Evolutionary conservation across 768 basidiomycete genomes (phyloP).

Genomic region (Russula sp.): DNA sequence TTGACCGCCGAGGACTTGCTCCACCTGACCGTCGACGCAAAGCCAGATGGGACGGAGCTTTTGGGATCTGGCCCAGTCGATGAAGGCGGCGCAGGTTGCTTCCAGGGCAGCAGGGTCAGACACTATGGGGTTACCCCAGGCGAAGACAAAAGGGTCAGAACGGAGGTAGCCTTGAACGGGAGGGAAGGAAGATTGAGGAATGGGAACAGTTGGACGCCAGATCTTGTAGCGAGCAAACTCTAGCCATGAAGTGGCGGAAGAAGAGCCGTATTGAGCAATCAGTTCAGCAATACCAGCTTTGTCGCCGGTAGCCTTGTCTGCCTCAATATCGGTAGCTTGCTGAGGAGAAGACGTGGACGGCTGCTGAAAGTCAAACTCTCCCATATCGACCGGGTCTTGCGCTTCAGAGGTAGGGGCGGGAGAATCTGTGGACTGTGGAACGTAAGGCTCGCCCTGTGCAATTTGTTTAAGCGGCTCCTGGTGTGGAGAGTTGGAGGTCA

Average conservation of each 20-base stretch:
- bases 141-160: slow-evolving; percentile 35
- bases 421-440: background rate
- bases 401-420: background rate
- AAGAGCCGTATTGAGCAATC: slow-evolving; percentile 60
- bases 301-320: slow-evolving; percentile 11
- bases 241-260: slow-evolving; percentile 65
- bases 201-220: slow-evolving; percentile 59
- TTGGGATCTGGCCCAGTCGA: slow-evolving; percentile 36
- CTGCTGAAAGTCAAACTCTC: slow-evolving; percentile 12
- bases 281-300: slow-evolving; percentile 31
- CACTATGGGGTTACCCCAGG: slow-evolving; percentile 27
- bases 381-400: background rate
- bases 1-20: slow-evolving; percentile 42
- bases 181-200: slow-evolving; percentile 44
- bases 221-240: slow-evolving; percentile 44
- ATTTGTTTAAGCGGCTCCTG: background rate
- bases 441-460: background rate
- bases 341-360: slow-evolving; percentile 1
- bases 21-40: slow-evolving; percentile 48
- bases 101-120: slow-evolving; percentile 35
- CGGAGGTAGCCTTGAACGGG: slow-evolving; percentile 63
- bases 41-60: slow-evolving; percentile 52
- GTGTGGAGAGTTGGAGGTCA: background rate
- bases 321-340: slow-evolving; percentile 5
- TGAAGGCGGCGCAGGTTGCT: slow-evolving; percentile 40